Base-by-base conservation (phyloP, 768 basidiomycete species). In the Boletus tomentosulus region DNA sequence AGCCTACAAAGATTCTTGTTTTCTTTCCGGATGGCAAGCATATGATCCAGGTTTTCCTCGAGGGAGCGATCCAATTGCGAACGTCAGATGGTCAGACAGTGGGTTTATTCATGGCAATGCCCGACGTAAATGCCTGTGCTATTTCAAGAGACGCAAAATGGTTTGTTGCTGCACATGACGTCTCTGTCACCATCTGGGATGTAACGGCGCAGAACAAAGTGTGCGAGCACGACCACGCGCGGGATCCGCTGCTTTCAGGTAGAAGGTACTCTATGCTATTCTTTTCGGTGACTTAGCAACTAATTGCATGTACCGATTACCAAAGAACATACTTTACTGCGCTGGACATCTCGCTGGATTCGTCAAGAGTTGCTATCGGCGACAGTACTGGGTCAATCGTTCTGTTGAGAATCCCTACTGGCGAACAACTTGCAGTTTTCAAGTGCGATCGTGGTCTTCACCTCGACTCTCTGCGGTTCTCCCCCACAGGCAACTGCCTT, bases 41-140 rank as follows among this genome's bases (percentile, higher is more conserved):
- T 25, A n/a, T 38, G 28, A 58, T 48, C 15, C 49, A 45, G 8
- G 47, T 56, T 41, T 41, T 16, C 22, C 16, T 19, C 10, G 16
- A 35, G 6, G 25, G 31, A 6, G 35, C 24, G 16, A 11, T 24
- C 13, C 24, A 50, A 16, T 15, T 57, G 31, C 44, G 27, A 25
- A 22, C 34, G 22, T 46, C 48, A 12, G 57, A 57, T 22, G 57
- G 46, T 44, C 49, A 34, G 33, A 46, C 22, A 46, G 28, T 48
- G 24, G 30, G 25, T 25, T 52, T 30, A 30, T 45, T 28, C 28
- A 58, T 58, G 28, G 25, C 30, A 3, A 48, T 41, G 27, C 5
- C 47, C 3, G 25, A 37, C 16, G 35, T 37, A 25, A 37, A 48
- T 27, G 34, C 33, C 24, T 25, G 31, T 15, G 46, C 11, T 15